Percentiles rank a stretch among this genome's conserved stretches.
phyloP scores from a whole-genome alignment of 805 yeast genomes.

The Yarrowia sp. region DNA sequence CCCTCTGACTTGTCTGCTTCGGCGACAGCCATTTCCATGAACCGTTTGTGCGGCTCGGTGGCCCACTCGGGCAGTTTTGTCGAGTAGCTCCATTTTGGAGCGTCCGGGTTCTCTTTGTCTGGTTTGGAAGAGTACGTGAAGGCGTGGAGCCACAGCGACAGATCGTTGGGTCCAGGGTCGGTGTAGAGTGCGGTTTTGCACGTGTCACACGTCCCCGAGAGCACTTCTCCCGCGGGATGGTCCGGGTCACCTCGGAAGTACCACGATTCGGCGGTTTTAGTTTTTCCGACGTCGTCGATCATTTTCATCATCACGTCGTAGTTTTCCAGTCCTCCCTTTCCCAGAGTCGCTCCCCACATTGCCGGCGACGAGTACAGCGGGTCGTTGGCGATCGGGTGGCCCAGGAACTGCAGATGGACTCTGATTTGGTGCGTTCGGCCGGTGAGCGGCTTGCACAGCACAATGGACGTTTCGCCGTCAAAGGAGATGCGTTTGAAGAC shows the following conservation, averaged over 20 bases:
- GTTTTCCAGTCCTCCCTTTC: constrained; percentile 52
- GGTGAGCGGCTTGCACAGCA: constrained; percentile 83
- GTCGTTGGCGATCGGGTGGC: constrained; percentile 90
- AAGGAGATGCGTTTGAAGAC: constrained; percentile 69
- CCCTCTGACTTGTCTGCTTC: constrained; percentile 83
- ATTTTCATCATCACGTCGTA: constrained; percentile 51
- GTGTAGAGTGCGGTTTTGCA: constrained; percentile 77
- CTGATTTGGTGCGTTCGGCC: constrained; percentile 97
- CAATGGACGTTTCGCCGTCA: constrained; percentile 73
- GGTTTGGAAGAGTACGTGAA: constrained; percentile 60
- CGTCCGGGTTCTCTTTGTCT: constrained; percentile 41
- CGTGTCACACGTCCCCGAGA: constrained; percentile 63
- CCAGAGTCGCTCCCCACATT: constrained; percentile 83
- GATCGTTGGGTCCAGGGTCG: constrained; percentile 88
- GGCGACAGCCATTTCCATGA: constrained; percentile 77
- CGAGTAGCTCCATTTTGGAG: constrained; percentile 67
- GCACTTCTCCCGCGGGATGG: constrained; percentile 65
- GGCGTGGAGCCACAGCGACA: constrained; percentile 92
- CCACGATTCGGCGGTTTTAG: constrained; percentile 69
- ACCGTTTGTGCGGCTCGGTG: constrained; percentile 58
- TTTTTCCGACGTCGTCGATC: constrained; percentile 70
- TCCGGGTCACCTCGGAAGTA: constrained; percentile 52
- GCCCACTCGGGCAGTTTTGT: constrained; percentile 90
- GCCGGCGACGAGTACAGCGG: constrained; percentile 81
- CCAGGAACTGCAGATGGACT: constrained; percentile 89